Evolutionary conservation across 2,329 filamentous ascomycete species (phyloP), one percentile per base, ranked within the genome.

Genomic region (Colletotrichum sp.): DNA sequence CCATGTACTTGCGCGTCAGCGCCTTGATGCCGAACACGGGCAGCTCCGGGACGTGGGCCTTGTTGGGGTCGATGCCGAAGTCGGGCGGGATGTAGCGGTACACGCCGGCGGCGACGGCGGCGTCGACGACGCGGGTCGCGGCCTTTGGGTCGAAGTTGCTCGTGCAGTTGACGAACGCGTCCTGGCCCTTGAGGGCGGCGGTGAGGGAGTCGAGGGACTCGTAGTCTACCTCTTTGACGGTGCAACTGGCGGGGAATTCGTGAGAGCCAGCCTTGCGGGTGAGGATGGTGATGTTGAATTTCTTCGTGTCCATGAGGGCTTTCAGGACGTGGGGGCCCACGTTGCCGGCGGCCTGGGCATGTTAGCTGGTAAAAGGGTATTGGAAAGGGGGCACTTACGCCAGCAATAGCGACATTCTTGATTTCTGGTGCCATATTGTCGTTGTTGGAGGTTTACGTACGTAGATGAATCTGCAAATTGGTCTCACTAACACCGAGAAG

Each of bases 1-100:
- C 71, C n/a, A 83, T 72, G 16, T 72, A 52, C 44, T 74, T 77
- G 72, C 77, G 44, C 30, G 72, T 59, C 8, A 68, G 44, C 18
- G 76, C 73, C 75, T 81, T 81, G 34, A 69, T 16, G 12, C 21
- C 44, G 68, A 79, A 82, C 21, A 77, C 57, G 64, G 80, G 80
- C 6, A 82, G 69, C 13, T 32, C 21, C 15, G 39, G 39, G 1
- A 67, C 64, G 21, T 78, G 77, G 30, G 76, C 74, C 68, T 78
- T 79, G 12, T 64, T 55, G 2, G 85, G 79, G 83, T 87, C 81
- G 59, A 81, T 79, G 39, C 86, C 87, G 65, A 88, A 94, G 76
- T 93, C 92, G 3, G 90, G 90, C 3, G 92, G 91, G 36, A 94
- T 83, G 84, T 93, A 92, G 15, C 91, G 88, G 80, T 91, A 87